Percentiles rank a stretch among this genome's conserved stretches.
Evolutionary conservation across 306 rosid genomes (phyloP).

Genomic region (Casuarina equisetifolia): DNA sequence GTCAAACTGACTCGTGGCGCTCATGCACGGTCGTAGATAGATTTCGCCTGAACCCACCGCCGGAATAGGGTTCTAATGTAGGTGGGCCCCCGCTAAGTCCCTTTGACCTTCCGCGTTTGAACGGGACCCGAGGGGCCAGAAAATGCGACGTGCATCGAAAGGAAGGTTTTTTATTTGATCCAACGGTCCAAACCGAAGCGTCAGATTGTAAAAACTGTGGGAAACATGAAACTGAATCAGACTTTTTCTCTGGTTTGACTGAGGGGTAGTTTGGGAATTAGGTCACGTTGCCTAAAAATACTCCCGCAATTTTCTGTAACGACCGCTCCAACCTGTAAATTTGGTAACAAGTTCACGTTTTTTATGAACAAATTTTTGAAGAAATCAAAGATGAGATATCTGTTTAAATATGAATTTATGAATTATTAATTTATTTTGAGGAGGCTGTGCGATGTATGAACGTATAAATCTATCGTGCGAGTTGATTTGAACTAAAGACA

Average conservation of each 20-base stretch:
- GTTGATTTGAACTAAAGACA: slow-evolving; percentile 47
- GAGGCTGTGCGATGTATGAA: background rate
- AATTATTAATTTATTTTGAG: background rate
- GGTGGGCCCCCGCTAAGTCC: background rate
- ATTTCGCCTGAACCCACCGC: slow-evolving; percentile 4
- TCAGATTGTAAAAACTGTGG: background rate
- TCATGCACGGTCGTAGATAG: slow-evolving; percentile 7
- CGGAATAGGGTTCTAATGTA: background rate
- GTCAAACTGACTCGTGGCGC: slow-evolving; percentile 7
- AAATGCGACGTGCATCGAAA: background rate
- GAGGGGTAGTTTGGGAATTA: slow-evolving; percentile 34
- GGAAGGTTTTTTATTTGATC: background rate
- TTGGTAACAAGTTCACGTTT: background rate
- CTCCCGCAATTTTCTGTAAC: slow-evolving; percentile 42
- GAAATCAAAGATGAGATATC: slow-evolving; percentile 1
- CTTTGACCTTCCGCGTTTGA: too few relatives aligned
- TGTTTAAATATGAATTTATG: background rate
- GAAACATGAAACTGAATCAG: background rate
- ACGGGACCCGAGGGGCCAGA: background rate
- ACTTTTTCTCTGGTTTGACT: background rate
- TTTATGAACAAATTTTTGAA: background rate
- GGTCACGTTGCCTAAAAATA: slow-evolving; percentile 31
- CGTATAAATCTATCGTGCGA: slow-evolving; percentile 11
- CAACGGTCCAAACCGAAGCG: background rate
- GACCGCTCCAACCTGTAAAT: slow-evolving; percentile 21